phyloP scores from a whole-genome alignment of 805 yeast species.

The Yamadazyma kitorensis region DNA sequence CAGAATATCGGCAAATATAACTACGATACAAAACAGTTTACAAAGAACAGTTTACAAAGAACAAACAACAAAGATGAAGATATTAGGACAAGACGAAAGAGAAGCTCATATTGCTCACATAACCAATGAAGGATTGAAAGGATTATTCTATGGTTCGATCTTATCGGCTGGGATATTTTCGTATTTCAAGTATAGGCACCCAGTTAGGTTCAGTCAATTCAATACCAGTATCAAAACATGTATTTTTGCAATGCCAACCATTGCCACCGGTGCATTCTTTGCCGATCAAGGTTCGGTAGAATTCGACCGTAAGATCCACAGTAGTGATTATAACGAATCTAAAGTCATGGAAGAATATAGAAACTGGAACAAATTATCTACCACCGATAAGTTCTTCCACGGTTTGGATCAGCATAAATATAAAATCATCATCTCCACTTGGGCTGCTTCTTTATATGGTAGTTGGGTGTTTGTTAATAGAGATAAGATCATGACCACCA shows the following conservation, averaged over 20 bases:
- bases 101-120: conserved; percentile 38
- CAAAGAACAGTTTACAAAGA: background rate
- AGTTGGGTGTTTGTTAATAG: conserved; percentile 72
- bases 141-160: conserved; percentile 33
- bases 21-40: too few relatives aligned
- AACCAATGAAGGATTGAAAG: conserved; percentile 36
- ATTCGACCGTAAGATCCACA: conserved; percentile 38
- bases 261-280: conserved; percentile 35
- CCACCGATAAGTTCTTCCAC: conserved; percentile 27
- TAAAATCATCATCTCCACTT: conserved; percentile 32
- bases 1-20: too few relatives aligned
- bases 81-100: conserved; percentile 34
- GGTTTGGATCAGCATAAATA: conserved; percentile 32
- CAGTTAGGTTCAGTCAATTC: conserved; percentile 31
- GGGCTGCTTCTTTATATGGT: conserved; percentile 50
- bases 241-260: conserved; percentile 38
- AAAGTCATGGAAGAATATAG: conserved; percentile 33
- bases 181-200: conserved; percentile 31
- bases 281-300: conserved; percentile 46
- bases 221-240: conserved; percentile 39
- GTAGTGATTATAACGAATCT: conserved; percentile 23
- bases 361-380: conserved; percentile 31
- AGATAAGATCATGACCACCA: conserved; percentile 68
- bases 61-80: conserved; percentile 26
- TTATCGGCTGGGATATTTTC: conserved; percentile 30